These are phyloP conservation scores for Cyamopsis tetragonoloba DNA, from an alignment of 306 rosid genomes.

Conservation along the genomic window DNA sequence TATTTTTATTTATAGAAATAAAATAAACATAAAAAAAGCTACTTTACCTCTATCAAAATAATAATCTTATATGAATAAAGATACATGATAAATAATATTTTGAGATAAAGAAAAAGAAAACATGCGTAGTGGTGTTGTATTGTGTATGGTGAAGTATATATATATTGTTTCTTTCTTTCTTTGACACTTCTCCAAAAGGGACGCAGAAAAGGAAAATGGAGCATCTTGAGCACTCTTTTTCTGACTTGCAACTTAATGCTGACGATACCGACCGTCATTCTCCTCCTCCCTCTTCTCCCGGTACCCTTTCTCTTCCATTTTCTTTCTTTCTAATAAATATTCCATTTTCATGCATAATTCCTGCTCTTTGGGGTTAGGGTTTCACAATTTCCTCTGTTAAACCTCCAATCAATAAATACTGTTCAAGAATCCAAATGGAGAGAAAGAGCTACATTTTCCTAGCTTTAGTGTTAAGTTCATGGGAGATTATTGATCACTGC, in stretches of 20 bases:
- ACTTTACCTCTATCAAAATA: no score
- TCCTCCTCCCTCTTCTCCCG: conserved; percentile 9
- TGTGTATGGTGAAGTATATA: no score
- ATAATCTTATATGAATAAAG: no score
- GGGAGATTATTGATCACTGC: background rate
- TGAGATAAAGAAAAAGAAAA: no score
- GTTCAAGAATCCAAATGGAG: background rate
- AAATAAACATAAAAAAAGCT: no score
- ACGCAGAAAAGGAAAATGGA: conserved; percentile 39
- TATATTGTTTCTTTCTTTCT: no score
- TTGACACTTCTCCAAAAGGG: no score
- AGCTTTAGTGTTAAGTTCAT: background rate
- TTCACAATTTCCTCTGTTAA: no score
- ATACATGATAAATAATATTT: no score
- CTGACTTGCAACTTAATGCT: conserved; percentile 59
- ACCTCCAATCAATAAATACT: no score
- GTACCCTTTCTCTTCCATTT: background rate
- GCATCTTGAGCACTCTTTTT: conserved; percentile 48
- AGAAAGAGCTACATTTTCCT: background rate
- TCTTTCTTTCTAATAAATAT: background rate
- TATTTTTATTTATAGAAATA: no score
- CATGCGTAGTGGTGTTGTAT: no score
- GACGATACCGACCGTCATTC: conserved; percentile 49
- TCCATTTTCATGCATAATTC: background rate
- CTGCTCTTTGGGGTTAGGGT: conserved; percentile 30